A percentile compares a stretch with the other conserved stretches of the same genome.
Conservation (phyloP, 2,329 filamentous ascomycete genomes). For the Talaromyces sp. region DNA sequence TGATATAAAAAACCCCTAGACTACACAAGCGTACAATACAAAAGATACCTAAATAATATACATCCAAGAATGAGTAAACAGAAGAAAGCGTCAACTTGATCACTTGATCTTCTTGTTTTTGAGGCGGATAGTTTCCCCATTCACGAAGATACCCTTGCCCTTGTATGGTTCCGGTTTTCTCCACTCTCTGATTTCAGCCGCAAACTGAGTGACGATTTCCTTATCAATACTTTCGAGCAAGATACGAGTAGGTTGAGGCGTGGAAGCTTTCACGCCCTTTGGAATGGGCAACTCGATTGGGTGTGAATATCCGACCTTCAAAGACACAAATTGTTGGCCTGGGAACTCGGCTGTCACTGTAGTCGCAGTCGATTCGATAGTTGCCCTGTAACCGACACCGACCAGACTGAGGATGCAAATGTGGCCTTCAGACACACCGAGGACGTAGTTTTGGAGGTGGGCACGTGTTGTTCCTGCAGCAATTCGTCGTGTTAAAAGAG, state of each 20-base stretch:
- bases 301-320: slow-evolving; percentile 97
- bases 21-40: slow-evolving; percentile 17
- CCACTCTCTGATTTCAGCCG: slow-evolving; percentile 83
- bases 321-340: slow-evolving; percentile 81
- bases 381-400: slow-evolving; percentile 91
- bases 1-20: slow-evolving; percentile 21
- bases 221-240: slow-evolving; percentile 84
- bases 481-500: slow-evolving; percentile 22
- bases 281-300: slow-evolving; percentile 87
- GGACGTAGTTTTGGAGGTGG: slow-evolving; percentile 84
- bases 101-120: slow-evolving; percentile 98
- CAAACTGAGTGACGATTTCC: slow-evolving; percentile 84
- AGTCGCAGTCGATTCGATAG: slow-evolving; percentile 70
- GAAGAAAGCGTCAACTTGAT: slow-evolving; percentile 24
- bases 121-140: slow-evolving; percentile 94
- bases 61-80: slow-evolving; percentile 14
- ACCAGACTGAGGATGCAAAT: slow-evolving; percentile 88
- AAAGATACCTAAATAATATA: slow-evolving; percentile 24
- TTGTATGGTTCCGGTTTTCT: slow-evolving; percentile 95
- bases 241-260: slow-evolving; percentile 86
- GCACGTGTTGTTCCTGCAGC: slow-evolving; percentile 77
- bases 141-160: slow-evolving; percentile 98
- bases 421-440: slow-evolving; percentile 94
- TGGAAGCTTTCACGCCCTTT: slow-evolving; percentile 75
- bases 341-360: slow-evolving; percentile 65